Conservation (phyloP, 2,329 filamentous ascomycete species). For the Coniochaeta sp. region DNA sequence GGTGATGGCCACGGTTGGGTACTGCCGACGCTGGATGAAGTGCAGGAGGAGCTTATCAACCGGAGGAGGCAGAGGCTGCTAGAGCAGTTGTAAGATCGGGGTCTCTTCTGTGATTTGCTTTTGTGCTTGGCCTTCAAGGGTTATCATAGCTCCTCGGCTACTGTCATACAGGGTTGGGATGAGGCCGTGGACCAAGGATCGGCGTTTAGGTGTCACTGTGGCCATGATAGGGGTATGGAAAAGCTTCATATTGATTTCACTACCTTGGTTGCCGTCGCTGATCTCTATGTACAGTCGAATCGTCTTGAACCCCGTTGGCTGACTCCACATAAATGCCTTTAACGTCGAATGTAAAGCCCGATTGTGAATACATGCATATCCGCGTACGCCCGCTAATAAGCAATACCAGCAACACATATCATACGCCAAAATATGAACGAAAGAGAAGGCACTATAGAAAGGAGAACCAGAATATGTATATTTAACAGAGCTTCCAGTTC, state of each 20-base stretch:
- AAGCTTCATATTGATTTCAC: neutral
- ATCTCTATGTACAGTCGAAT: neutral
- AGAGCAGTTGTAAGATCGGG: slow-evolving; percentile 56
- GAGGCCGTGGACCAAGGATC: neutral
- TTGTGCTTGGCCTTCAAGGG: neutral
- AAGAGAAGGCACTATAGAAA: no score
- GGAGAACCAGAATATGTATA: neutral
- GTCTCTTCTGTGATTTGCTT: neutral
- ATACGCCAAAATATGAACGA: neutral
- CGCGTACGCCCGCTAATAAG: neutral
- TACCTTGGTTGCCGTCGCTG: neutral
- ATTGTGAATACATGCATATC: neutral
- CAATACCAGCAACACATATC: neutral
- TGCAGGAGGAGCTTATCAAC: slow-evolving; percentile 90
- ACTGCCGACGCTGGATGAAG: slow-evolving; percentile 79
- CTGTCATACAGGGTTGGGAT: neutral
- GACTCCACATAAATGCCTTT: neutral
- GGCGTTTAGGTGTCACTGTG: neutral
- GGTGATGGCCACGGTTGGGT: slow-evolving; percentile 80
- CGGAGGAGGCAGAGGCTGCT: slow-evolving; percentile 74
- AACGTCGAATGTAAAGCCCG: neutral
- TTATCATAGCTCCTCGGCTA: neutral
- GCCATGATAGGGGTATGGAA: neutral
- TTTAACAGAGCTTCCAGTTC: slow-evolving; percentile 47
- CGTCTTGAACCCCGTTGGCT: neutral